Conservation (phyloP, 805 yeast genomes). For the Candida schatavii region DNA sequence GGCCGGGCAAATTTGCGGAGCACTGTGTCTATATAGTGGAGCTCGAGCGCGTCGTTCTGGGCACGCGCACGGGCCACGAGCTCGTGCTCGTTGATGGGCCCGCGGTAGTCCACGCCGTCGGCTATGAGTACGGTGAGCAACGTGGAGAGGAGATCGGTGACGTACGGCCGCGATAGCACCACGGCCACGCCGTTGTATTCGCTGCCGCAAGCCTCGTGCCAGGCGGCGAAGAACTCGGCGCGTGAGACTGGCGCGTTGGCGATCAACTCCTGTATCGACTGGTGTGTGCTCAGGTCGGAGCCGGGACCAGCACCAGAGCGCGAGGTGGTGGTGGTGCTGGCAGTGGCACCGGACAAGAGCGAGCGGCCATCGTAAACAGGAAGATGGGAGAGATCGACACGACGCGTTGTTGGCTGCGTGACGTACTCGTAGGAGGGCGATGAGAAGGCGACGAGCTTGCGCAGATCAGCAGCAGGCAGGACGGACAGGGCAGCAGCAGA, state of each 20-base stretch:
- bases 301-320: slow-evolving; percentile 29
- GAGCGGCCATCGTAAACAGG: slow-evolving; percentile 22
- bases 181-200: slow-evolving; percentile 45
- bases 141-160: slow-evolving; percentile 24
- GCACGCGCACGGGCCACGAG: slow-evolving; percentile 19
- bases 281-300: slow-evolving; percentile 39
- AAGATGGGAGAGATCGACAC: slow-evolving; percentile 27
- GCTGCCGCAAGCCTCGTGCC: slow-evolving; percentile 58
- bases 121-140: slow-evolving; percentile 27
- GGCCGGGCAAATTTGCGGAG: slow-evolving; percentile 43
- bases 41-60: slow-evolving; percentile 27
- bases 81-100: slow-evolving; percentile 11
- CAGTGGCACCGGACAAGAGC: neutral
- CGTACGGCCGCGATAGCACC: slow-evolving; percentile 21
- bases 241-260: slow-evolving; percentile 53
- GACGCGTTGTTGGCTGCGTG: slow-evolving; percentile 21
- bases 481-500: slow-evolving; percentile 4
- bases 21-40: slow-evolving; percentile 48
- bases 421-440: slow-evolving; percentile 35
- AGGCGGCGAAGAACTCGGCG: slow-evolving; percentile 47
- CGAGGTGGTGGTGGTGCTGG: neutral
- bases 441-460: slow-evolving; percentile 25
- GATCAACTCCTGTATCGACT: slow-evolving; percentile 31
- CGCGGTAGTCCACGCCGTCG: slow-evolving; percentile 18
- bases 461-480: slow-evolving; percentile 4